Base-by-base conservation (phyloP, 2,329 filamentous ascomycete species). In the Aspergillus ibericus region DNA sequence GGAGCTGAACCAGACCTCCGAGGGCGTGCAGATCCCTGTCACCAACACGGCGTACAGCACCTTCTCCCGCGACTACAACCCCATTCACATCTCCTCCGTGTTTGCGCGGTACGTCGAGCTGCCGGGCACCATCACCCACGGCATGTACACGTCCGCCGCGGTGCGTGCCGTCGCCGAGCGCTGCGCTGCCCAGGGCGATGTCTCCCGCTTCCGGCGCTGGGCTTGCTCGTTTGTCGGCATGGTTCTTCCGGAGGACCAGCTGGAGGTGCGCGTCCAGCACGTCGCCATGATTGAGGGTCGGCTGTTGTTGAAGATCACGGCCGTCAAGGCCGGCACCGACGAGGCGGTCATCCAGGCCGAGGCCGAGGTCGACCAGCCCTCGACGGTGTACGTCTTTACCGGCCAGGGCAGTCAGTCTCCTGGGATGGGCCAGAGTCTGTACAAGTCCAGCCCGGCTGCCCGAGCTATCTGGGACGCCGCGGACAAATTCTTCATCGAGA, bases 361-460 rank as follows among this genome's bases (percentile, higher is more conserved):
- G 78, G 93, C 93, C 25, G 93, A 97, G 77, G 90, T 98, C 58
- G 93, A 97, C 78, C 93, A 97, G 75, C 93, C 93, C 8, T 90
- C 93, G 27, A 95, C 92, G 0, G 88, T 93, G 7, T 97, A 97
- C 71, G 90, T 98, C 67, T 98, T 98, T 78, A 97, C 93, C 62
- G 93, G 93, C 56, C 93, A 98, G 77, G 93, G 93, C 69, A 96
- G 92, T 53, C 93, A 98, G 77, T 93, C 97, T 78, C 92, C 96
- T 76, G 93, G 93, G 62, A 98, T 98, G 93, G 93, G 93, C 77
- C 97, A 97, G 93, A 92, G 96, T 70, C 83, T 98, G 53, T 97
- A 97, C 75, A 89, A 84, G 69, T 93, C 88, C 82, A 96, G 92
- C 73, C 81, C 88, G 35, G 92, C 97, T n/a, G 93, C 93, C 61